These are phyloP conservation scores for Gliomastix tumulicola DNA, from an alignment of 2,329 filamentous ascomycete species.

Conservation along the genomic window DNA sequence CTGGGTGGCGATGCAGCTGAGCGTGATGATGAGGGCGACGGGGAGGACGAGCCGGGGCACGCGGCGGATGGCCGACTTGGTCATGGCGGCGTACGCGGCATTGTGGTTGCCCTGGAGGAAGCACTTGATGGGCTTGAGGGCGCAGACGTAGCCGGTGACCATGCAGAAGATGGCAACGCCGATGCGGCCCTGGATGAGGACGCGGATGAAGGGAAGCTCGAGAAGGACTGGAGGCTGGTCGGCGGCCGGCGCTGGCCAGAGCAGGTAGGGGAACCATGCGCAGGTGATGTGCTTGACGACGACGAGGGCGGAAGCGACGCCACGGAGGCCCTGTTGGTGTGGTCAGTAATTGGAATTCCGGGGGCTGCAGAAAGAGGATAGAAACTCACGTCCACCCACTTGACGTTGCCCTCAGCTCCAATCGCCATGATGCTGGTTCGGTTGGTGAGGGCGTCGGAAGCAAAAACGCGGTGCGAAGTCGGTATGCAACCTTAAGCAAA, in stretches of 20 bases:
- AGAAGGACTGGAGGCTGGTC: slow-evolving; percentile 39
- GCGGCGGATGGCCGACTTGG: slow-evolving; percentile 50
- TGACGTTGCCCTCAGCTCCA: slow-evolving; percentile 42
- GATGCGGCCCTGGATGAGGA: slow-evolving; percentile 53
- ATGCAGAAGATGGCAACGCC: slow-evolving; percentile 62
- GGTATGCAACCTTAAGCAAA: background rate
- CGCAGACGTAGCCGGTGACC: slow-evolving; percentile 58
- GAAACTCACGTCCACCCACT: slow-evolving; percentile 53
- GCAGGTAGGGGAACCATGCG: slow-evolving; percentile 42
- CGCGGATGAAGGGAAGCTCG: slow-evolving; percentile 52
- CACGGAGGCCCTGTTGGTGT: slow-evolving; percentile 41
- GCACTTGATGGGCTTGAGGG: slow-evolving; percentile 51
- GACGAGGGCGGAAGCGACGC: slow-evolving; percentile 45
- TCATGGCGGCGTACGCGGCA: slow-evolving; percentile 44
- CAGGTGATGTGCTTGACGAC: slow-evolving; percentile 47
- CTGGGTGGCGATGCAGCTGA: slow-evolving; percentile 31
- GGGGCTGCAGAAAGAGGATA: too few species aligned
- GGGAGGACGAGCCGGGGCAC: slow-evolving; percentile 52
- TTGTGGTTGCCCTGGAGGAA: slow-evolving; percentile 46
- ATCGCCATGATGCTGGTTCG: slow-evolving; percentile 23
- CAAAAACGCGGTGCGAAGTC: background rate
- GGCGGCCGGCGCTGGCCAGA: slow-evolving; percentile 35
- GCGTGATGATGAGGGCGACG: slow-evolving; percentile 46
- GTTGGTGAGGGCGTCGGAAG: too few species aligned
- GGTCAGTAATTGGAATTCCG: too few species aligned